A percentile compares a stretch with the other conserved stretches of the same genome.
Conservation (phyloP, 2,329 filamentous ascomycete species). For the Podosphaera fusca region DNA sequence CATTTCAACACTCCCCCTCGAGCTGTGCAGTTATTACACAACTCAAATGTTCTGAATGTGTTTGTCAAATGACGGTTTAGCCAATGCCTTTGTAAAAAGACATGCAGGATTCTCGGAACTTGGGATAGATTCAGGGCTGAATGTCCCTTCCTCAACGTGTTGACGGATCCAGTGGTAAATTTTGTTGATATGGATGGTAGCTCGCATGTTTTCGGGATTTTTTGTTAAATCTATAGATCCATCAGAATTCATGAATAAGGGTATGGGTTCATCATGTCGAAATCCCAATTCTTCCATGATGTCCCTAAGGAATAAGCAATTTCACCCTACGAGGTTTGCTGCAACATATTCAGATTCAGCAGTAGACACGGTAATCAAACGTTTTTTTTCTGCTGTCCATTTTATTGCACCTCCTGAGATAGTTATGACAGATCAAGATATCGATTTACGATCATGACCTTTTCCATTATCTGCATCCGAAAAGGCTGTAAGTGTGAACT, state of each 20-base stretch:
- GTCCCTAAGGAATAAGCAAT: not conserved
- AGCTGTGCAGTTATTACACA: too few species aligned
- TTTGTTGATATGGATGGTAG: too few species aligned
- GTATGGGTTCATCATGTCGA: not conserved
- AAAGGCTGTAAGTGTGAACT: not conserved
- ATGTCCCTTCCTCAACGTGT: too few species aligned
- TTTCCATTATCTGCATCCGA: not conserved
- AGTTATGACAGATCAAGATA: not conserved
- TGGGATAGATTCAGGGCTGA: too few species aligned
- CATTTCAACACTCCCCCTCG: too few species aligned
- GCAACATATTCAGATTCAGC: too few species aligned
- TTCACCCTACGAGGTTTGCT: not conserved
- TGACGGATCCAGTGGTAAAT: too few species aligned
- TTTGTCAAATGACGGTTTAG: too few species aligned
- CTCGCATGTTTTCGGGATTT: too few species aligned
- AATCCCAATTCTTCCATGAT: not conserved
- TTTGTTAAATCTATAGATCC: not conserved
- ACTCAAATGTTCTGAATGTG: too few species aligned
- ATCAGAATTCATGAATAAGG: not conserved
- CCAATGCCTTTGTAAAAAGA: too few species aligned
- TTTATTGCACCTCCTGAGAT: not conserved
- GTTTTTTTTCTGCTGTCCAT: not conserved
- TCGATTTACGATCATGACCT: not conserved
- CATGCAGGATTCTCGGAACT: too few species aligned
- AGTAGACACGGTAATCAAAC: not conserved